Evolutionary conservation across 2,329 filamentous ascomycete genomes (phyloP), one percentile per base, ranked within the genome.

Genomic region (Neocatenulostroma microsporum): DNA sequence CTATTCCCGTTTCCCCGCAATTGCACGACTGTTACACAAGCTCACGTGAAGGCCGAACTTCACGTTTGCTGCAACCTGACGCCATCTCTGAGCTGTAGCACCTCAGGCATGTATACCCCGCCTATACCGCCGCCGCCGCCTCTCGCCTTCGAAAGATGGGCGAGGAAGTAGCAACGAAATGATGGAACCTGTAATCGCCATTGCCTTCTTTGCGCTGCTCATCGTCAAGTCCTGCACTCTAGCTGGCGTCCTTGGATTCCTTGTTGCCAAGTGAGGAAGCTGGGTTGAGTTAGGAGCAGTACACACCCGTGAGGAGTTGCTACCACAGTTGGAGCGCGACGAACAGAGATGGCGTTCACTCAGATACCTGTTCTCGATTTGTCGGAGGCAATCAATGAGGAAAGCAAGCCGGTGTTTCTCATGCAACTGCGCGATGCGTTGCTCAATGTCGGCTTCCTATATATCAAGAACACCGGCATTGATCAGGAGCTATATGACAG

Each of bases 361-460:
- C 72, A 74, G 2, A 78, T 94, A 40, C 86, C 86, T 2, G 74
- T 91, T 35, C 71, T 94, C 23, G 83, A 89, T 56, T 72, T 93
- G 41, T 74, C 80, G 11, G 66, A 74, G 15, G 81, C 84, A 25
- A 66, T 69, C 45, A 63, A 78, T 48, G 69, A 75, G 13, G 64
- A 66, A 4, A 80, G 82, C 1, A 93, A 91, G 62, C 73, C 82
- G 2, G 65, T 64, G 21, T 91, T 94, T 51, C 72, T 93, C 0
- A 61, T 66, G 1, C 69, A 84, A 36, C 70, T 94, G 21, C 80
- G 82, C 12, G 69, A 82, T 60, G 84, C 84, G 0, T 65, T 94
- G 21, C 74, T 94, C 51, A 82, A 89, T 57, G 83, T 93, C n/a
- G 86, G 86, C 2, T 94, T 94, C 54, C 61, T 93, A 15, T 94